These are phyloP conservation scores for Boletus rubroflammeus DNA, from an alignment of 768 basidiomycete species.

Conservation along the genomic window DNA sequence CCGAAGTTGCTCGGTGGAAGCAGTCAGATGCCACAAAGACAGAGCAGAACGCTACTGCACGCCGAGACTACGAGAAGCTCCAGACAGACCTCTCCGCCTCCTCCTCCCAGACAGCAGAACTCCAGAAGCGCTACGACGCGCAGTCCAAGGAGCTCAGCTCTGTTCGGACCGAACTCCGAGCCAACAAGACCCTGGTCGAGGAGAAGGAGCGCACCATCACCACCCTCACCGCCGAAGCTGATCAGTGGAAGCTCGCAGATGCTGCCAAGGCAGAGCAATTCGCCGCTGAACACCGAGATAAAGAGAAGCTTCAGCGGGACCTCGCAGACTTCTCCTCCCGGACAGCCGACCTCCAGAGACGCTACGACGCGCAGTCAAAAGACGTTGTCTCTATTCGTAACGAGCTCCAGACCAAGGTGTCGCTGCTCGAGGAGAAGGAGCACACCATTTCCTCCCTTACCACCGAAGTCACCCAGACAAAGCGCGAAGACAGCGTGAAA, in stretches of 20 bases:
- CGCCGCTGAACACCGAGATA: neutral
- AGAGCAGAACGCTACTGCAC: neutral
- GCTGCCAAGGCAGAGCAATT: neutral
- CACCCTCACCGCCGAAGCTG: neutral
- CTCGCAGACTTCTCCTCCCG: neutral
- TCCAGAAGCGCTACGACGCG: neutral
- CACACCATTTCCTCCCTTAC: neutral
- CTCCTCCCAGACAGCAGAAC: neutral
- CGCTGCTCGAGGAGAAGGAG: conserved; percentile 1
- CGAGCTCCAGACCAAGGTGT: neutral
- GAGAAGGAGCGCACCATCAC: neutral
- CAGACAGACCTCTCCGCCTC: neutral
- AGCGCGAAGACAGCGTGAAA: neutral
- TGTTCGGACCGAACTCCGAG: neutral
- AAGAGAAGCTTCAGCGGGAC: neutral
- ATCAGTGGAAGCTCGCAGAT: neutral
- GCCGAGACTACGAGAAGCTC: neutral
- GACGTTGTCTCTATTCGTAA: no score
- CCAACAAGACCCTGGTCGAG: neutral
- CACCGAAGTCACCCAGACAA: neutral
- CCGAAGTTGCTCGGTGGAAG: neutral
- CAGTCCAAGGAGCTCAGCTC: neutral
- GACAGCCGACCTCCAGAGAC: neutral
- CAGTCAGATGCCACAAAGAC: neutral
- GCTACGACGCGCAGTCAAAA: neutral